phyloP scores from a whole-genome alignment of 345 rosid genomes.

The Sonneratia caseolaris region DNA sequence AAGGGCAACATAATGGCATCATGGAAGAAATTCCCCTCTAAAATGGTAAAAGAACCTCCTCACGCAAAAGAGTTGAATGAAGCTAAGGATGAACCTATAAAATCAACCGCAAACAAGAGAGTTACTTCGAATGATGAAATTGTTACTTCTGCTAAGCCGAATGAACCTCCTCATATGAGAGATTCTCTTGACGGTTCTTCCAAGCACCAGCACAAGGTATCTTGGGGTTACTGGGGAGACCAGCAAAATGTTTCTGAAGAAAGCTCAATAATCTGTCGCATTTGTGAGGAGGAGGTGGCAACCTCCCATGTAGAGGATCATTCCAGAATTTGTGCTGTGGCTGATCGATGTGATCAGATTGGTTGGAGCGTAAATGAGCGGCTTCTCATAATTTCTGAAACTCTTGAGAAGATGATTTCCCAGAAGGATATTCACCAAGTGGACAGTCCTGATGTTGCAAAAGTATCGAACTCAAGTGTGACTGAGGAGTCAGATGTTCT shows the following conservation, averaged over 20 bases:
- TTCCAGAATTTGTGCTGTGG: slow-evolving; percentile 86
- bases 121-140: slow-evolving; percentile 33
- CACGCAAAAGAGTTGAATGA: slow-evolving; percentile 40
- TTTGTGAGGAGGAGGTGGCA: slow-evolving; percentile 96
- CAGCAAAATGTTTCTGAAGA: slow-evolving; percentile 62
- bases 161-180: slow-evolving; percentile 42
- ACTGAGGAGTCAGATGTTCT: slow-evolving; percentile 78
- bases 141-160: slow-evolving; percentile 26
- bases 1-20: slow-evolving; percentile 70
- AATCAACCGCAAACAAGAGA: slow-evolving; percentile 23
- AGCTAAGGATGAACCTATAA: slow-evolving; percentile 42
- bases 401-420: slow-evolving; percentile 80
- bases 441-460: slow-evolving; percentile 85
- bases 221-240: slow-evolving; percentile 98
- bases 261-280: slow-evolving; percentile 87
- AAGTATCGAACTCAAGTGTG: slow-evolving; percentile 79
- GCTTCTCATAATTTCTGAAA: slow-evolving; percentile 65
- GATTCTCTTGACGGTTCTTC: slow-evolving; percentile 54
- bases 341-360: slow-evolving; percentile 88
- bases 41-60: slow-evolving; percentile 44
- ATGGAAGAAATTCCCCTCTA: slow-evolving; percentile 86
- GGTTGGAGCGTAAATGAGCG: slow-evolving; percentile 88
- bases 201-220: slow-evolving; percentile 75
- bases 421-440: slow-evolving; percentile 68
- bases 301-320: slow-evolving; percentile 90